Percentiles rank a stretch among this genome's conserved stretches.
These are phyloP conservation scores for Dispira parvispora DNA, from an alignment of 192 early-diverging fungal species.

Conservation along the genomic window DNA sequence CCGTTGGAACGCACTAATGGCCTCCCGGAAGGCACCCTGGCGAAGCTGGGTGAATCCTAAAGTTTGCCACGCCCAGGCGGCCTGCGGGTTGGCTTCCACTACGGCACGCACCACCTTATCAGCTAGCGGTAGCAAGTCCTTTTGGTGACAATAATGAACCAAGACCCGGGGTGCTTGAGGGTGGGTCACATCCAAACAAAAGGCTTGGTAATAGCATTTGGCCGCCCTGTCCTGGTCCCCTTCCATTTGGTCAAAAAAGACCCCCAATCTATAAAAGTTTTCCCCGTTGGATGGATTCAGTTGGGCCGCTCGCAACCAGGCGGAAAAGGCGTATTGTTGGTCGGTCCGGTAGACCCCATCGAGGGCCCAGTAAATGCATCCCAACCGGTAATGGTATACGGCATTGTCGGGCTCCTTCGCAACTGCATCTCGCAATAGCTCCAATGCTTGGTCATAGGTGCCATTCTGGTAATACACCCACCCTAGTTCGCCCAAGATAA, in stretches of 20 bases:
- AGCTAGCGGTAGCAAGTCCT: slow-evolving; percentile 27
- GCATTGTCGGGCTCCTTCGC: slow-evolving; percentile 28
- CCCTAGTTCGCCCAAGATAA: slow-evolving; percentile 49
- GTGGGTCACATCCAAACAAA: slow-evolving; percentile 48
- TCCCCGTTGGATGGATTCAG: slow-evolving; percentile 37
- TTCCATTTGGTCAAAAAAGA: slow-evolving; percentile 58
- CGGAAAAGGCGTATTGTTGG: slow-evolving; percentile 40
- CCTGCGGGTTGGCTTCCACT: slow-evolving; percentile 22
- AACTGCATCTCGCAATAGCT: slow-evolving; percentile 33
- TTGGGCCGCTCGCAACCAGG: slow-evolving; percentile 56
- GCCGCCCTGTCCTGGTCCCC: slow-evolving; percentile 46
- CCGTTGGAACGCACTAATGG: slow-evolving; percentile 60
- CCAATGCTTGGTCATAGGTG: slow-evolving; percentile 33
- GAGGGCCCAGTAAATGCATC: slow-evolving; percentile 58
- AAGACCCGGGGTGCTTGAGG: slow-evolving; percentile 46
- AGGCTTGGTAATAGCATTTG: slow-evolving; percentile 69
- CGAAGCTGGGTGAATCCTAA: slow-evolving; percentile 57
- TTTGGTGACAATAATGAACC: slow-evolving; percentile 38
- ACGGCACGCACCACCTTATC: slow-evolving; percentile 28
- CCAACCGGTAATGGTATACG: slow-evolving; percentile 43
- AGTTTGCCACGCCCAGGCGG: slow-evolving; percentile 62
- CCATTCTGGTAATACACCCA: slow-evolving; percentile 37
- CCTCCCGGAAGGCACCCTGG: slow-evolving; percentile 26
- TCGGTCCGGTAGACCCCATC: slow-evolving; percentile 42
- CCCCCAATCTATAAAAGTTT: slow-evolving; percentile 65